Percentiles rank a stretch among this genome's conserved stretches.
phyloP scores from a whole-genome alignment of 805 yeast species.

The Candida germanica region DNA sequence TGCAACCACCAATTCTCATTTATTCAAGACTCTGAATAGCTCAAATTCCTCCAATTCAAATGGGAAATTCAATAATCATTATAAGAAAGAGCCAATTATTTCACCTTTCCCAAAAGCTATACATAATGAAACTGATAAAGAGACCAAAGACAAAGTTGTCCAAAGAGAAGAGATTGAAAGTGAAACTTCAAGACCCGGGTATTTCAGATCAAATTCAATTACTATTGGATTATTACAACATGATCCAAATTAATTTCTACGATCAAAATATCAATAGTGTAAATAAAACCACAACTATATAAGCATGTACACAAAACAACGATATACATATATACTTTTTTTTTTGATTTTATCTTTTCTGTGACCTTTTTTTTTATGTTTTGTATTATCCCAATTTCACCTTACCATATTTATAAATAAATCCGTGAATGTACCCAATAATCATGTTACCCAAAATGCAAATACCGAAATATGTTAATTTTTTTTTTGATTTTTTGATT shows the following conservation, averaged over 20 bases:
- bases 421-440: slow-evolving; percentile 5
- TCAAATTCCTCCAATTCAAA: background rate
- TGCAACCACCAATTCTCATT: slow-evolving; percentile 13
- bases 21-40: background rate
- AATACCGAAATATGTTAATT: slow-evolving; percentile 4
- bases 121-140: slow-evolving; percentile 35
- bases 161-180: slow-evolving; percentile 15
- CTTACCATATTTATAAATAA: slow-evolving; percentile 4
- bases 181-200: slow-evolving; percentile 20
- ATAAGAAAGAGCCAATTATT: slow-evolving; percentile 42
- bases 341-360: slow-evolving; percentile 3
- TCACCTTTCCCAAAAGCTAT: slow-evolving; percentile 40
- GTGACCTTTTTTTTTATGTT: slow-evolving; percentile 3
- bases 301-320: background rate
- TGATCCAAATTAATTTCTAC: background rate
- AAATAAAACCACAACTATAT: background rate
- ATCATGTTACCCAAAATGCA: slow-evolving; percentile 8
- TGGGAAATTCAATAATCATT: slow-evolving; percentile 41
- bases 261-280: too few species aligned
- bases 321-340: background rate
- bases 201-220: slow-evolving; percentile 38
- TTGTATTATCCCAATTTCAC: slow-evolving; percentile 6
- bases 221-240: slow-evolving; percentile 39
- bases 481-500: slow-evolving; percentile 6
- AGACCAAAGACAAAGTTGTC: slow-evolving; percentile 19